Evolutionary conservation across 345 rosid genomes (phyloP).

Genomic region (Euclidium syriacum): DNA sequence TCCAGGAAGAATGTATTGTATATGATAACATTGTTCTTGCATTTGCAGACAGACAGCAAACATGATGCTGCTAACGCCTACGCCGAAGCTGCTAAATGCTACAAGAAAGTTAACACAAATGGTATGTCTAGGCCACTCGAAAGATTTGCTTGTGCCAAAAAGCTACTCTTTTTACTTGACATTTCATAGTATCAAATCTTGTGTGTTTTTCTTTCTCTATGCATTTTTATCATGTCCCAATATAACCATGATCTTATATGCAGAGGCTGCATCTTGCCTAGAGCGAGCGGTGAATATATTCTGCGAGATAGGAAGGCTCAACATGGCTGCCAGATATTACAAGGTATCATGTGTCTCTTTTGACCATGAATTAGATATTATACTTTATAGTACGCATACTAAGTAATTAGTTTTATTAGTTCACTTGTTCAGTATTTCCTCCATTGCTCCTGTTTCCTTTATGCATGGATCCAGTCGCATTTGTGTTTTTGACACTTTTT

Average conservation of each 20-base stretch:
- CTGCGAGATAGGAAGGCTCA: constrained; percentile 93
- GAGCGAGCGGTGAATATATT: constrained; percentile 70
- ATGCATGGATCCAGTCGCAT: not conserved
- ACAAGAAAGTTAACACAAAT: constrained; percentile 64
- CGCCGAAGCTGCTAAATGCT: constrained; percentile 87
- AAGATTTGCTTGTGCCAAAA: not conserved
- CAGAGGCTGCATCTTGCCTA: constrained; percentile 93
- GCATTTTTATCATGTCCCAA: not conserved
- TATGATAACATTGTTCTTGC: not conserved
- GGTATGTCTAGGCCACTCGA: constrained; percentile 38
- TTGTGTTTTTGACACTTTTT: too few relatives aligned
- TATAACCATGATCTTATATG: constrained; percentile 20
- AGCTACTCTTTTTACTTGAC: not conserved
- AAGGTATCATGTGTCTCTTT: constrained; percentile 47
- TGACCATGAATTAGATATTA: not conserved
- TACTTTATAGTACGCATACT: not conserved
- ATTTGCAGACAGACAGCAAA: constrained; percentile 67
- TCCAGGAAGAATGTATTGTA: not conserved
- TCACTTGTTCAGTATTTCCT: not conserved
- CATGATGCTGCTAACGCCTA: constrained; percentile 85
- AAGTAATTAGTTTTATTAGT: not conserved
- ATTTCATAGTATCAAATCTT: not conserved
- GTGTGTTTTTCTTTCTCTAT: not conserved
- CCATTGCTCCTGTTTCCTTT: not conserved
- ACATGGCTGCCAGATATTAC: constrained; percentile 96